phyloP scores from a whole-genome alignment of 2,329 filamentous ascomycete genomes.

The Colletotrichum gigasporum region DNA sequence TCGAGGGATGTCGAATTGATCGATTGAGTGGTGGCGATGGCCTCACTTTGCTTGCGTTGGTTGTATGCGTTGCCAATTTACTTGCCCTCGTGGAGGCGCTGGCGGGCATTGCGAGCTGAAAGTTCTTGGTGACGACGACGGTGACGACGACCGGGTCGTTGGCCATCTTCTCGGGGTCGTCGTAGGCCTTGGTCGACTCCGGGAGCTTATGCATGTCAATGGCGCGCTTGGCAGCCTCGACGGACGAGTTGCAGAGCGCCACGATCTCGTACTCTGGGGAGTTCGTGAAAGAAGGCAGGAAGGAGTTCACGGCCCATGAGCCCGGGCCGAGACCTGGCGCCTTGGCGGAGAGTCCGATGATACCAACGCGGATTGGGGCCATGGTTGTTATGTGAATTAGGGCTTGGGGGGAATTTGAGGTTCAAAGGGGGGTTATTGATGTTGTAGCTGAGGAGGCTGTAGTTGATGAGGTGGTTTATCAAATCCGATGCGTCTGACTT shows the following conservation, averaged over 20 bases:
- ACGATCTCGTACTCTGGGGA: conserved; percentile 56
- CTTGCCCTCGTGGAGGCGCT: no score
- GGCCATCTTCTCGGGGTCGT: conserved; percentile 57
- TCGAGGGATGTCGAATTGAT: no score
- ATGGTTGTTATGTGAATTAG: conserved; percentile 31
- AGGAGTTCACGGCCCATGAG: conserved; percentile 64
- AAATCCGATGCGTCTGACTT: no score
- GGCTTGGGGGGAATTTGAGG: no score
- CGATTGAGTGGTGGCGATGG: no score
- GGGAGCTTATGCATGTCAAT: conserved; percentile 54
- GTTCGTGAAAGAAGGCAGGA: conserved; percentile 63
- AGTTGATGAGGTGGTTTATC: no score
- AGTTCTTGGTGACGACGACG: conserved; percentile 64
- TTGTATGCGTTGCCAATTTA: no score
- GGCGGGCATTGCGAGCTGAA: conserved; percentile 53
- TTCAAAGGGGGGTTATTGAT: no score
- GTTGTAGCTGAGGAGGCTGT: no score
- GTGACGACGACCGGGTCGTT: conserved; percentile 57
- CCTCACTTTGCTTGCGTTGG: no score
- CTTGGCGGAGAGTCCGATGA: conserved; percentile 66
- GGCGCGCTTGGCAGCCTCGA: conserved; percentile 52
- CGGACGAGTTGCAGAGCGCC: conserved; percentile 61
- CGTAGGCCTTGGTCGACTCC: conserved; percentile 56
- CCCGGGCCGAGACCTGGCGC: conserved; percentile 53
- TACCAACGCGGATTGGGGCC: conserved; percentile 59